Evolutionary conservation across 257 asterid species (phyloP).

Genomic region (Asclepias syriaca): DNA sequence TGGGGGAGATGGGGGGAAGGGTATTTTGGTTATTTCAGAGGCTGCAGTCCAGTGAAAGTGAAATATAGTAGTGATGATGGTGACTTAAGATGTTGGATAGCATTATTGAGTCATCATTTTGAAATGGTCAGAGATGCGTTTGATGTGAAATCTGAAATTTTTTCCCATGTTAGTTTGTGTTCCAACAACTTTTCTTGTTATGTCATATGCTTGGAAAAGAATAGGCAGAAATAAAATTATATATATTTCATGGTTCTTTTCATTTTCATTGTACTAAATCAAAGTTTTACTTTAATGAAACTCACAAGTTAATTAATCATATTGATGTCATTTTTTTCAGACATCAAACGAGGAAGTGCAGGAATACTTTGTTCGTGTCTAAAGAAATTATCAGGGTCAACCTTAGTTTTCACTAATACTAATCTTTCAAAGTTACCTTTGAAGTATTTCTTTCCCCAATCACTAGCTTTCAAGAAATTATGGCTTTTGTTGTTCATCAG

Average conservation of each 20-base stretch:
- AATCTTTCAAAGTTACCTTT: slow-evolving; percentile 49
- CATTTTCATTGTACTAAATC: too few species aligned
- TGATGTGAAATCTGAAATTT: slow-evolving; percentile 3
- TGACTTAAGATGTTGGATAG: background rate
- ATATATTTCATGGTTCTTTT: too few species aligned
- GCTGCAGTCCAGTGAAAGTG: slow-evolving; percentile 1
- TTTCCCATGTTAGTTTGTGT: background rate
- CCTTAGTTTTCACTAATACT: slow-evolving; percentile 45
- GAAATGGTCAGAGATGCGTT: slow-evolving; percentile 1
- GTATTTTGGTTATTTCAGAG: background rate
- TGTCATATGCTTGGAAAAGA: background rate
- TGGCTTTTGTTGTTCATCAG: slow-evolving; percentile 10
- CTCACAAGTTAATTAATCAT: slow-evolving; percentile 19
- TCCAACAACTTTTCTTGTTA: background rate
- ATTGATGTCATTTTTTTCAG: slow-evolving; percentile 12
- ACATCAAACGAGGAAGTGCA: slow-evolving; percentile 26
- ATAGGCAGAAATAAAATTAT: too few species aligned
- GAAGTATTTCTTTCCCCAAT: slow-evolving; percentile 57
- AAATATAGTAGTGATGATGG: background rate
- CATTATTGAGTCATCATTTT: slow-evolving; percentile 13
- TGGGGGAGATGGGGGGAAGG: background rate
- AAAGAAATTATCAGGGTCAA: slow-evolving; percentile 67
- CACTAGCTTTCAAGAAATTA: slow-evolving; percentile 35
- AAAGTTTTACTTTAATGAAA: too few species aligned
- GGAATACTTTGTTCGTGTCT: slow-evolving; percentile 76